Conservation (phyloP, 2,329 filamentous ascomycete species). For the Lasiodiplodia theobromae region DNA sequence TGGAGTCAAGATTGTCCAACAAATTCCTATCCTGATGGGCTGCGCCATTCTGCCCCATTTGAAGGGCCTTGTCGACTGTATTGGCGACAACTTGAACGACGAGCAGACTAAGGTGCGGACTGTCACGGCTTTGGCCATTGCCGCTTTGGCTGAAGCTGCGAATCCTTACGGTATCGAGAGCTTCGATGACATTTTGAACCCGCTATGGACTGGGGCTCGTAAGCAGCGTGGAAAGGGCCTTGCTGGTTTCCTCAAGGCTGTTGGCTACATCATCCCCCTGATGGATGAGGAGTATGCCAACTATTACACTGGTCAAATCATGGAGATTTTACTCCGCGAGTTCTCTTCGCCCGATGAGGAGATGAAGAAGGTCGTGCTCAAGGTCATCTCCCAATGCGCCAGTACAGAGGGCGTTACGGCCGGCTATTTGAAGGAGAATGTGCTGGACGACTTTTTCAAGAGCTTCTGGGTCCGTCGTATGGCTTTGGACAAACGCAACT, state of each 20-base stretch:
- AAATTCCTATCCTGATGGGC: conserved; percentile 98
- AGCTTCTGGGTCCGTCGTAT: conserved; percentile 98
- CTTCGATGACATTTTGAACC: conserved; percentile 97
- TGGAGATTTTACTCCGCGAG: conserved; percentile 96
- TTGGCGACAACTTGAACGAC: conserved; percentile 93
- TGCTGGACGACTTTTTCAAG: conserved; percentile 97
- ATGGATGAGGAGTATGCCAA: conserved; percentile 99
- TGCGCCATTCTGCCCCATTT: conserved; percentile 95
- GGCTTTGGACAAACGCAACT: conserved; percentile 97
- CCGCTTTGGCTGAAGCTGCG: conserved; percentile 91
- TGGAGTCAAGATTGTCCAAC: conserved; percentile 98
- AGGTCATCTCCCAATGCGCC: conserved; percentile 95
- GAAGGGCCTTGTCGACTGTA: conserved; percentile 95
- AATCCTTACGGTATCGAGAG: conserved; percentile 99
- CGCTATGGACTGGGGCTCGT: conserved; percentile 92
- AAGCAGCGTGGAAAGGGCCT: conserved; percentile 97
- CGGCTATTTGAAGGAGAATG: conserved; percentile 92
- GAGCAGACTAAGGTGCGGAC: conserved; percentile 98
- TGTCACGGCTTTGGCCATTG: conserved; percentile 93
- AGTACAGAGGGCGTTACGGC: conserved; percentile 94
- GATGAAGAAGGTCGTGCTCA: conserved; percentile 99
- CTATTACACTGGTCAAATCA: conserved; percentile 98
- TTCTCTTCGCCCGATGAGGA: conserved; percentile 98
- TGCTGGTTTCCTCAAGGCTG: conserved; percentile 94
- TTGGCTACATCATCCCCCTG: conserved; percentile 96